These are phyloP conservation scores for Fraxinus baroniana DNA, from an alignment of 305 asterid species.

Conservation along the genomic window DNA sequence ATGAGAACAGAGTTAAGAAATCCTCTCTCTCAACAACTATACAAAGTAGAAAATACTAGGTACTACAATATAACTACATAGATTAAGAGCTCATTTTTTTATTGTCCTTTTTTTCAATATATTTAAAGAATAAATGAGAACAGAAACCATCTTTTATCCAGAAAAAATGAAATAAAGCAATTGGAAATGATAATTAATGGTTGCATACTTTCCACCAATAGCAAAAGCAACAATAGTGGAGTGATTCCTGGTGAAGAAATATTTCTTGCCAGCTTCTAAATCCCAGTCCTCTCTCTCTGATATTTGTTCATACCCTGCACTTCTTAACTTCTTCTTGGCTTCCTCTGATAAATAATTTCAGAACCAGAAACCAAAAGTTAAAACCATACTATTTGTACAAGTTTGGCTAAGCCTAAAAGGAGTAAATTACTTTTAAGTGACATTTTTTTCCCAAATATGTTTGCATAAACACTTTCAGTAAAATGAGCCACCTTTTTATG, in stretches of 20 bases:
- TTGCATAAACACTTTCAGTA: background rate
- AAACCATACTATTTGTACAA: background rate
- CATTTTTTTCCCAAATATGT: background rate
- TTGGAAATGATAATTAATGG: background rate
- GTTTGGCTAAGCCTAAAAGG: background rate
- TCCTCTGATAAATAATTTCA: slow-evolving; percentile 49
- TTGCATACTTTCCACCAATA: slow-evolving; percentile 76
- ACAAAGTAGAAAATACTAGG: background rate
- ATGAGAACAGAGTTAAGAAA: background rate
- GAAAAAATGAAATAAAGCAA: background rate
- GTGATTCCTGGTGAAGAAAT: slow-evolving; percentile 88
- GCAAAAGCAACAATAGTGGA: slow-evolving; percentile 96
- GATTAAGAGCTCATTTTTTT: background rate
- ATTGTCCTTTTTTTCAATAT: background rate
- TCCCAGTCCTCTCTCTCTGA: slow-evolving; percentile 86
- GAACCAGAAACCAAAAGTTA: background rate
- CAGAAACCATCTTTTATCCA: background rate
- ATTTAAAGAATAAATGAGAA: background rate
- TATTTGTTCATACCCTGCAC: slow-evolving; percentile 67
- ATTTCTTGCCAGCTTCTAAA: slow-evolving; percentile 79
- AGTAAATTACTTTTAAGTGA: background rate
- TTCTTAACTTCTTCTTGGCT: slow-evolving; percentile 64
- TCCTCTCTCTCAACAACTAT: background rate
- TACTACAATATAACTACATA: background rate
- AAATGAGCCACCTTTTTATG: background rate